Evolutionary conservation across 2,329 filamentous ascomycete genomes (phyloP).

Genomic region (Curvularia sp.): DNA sequence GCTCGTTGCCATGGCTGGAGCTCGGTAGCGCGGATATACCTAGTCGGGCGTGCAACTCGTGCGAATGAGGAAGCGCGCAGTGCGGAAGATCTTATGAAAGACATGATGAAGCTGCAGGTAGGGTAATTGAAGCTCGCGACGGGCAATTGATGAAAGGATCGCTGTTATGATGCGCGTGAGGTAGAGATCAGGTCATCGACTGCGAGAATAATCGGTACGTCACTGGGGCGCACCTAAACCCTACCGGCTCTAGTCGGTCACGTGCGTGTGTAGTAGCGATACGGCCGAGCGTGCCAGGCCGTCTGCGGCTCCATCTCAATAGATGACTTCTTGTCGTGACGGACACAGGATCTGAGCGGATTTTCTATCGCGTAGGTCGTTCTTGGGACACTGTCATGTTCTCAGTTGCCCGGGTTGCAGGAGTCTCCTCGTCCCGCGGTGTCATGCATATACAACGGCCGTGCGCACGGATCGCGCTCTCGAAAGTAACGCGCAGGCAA

Average conservation of each 20-base stretch:
- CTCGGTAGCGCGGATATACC: slow-evolving; percentile 45
- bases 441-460: slow-evolving; percentile 2
- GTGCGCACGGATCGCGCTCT: slow-evolving; percentile 21
- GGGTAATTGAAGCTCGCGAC: slow-evolving; percentile 45
- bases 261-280: not conserved
- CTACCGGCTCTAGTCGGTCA: slow-evolving; percentile 7
- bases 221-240: slow-evolving; percentile 14
- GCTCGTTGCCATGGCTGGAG: slow-evolving; percentile 50
- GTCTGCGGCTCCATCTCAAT: not conserved
- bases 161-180: slow-evolving; percentile 19
- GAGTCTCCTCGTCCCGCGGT: slow-evolving; percentile 4
- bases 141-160: slow-evolving; percentile 42
- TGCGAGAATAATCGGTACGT: slow-evolving; percentile 27
- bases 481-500: slow-evolving; percentile 27
- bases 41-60: slow-evolving; percentile 46
- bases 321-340: not conserved
- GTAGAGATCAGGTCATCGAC: slow-evolving; percentile 29
- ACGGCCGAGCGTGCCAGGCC: not conserved
- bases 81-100: slow-evolving; percentile 48
- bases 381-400: not conserved
- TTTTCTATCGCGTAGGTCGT: not conserved
- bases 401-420: not conserved
- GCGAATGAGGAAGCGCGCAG: slow-evolving; percentile 49
- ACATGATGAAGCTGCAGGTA: slow-evolving; percentile 50
- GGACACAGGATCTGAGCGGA: not conserved